These are phyloP conservation scores for Acarospora socialis DNA, from an alignment of 2,329 filamentous ascomycete genomes.

Conservation along the genomic window DNA sequence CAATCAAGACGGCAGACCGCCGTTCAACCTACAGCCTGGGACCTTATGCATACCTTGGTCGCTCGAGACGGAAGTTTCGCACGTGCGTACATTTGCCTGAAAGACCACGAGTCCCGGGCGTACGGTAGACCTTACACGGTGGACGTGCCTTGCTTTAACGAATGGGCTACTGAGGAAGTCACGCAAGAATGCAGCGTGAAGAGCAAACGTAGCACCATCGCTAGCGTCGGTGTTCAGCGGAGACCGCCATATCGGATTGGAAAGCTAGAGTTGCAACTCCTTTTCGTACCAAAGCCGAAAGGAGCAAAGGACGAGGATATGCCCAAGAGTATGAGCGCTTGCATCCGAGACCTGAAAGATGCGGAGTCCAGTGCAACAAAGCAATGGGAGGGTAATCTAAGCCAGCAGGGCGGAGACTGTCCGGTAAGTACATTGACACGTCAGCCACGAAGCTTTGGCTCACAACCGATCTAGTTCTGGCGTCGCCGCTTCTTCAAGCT, in stretches of 20 bases:
- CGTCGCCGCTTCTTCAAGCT: slow-evolving; percentile 95
- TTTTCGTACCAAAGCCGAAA: slow-evolving; percentile 89
- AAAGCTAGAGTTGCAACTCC: slow-evolving; percentile 81
- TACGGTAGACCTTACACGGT: slow-evolving; percentile 79
- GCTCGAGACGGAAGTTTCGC: slow-evolving; percentile 89
- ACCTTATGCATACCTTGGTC: slow-evolving; percentile 72
- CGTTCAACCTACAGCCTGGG: slow-evolving; percentile 58
- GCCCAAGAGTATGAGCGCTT: slow-evolving; percentile 98
- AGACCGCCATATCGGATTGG: slow-evolving; percentile 92
- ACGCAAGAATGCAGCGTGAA: slow-evolving; percentile 72
- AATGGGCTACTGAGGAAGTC: slow-evolving; percentile 86
- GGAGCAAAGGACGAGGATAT: slow-evolving; percentile 82
- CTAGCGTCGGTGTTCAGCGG: slow-evolving; percentile 52
- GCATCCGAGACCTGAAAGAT: slow-evolving; percentile 81
- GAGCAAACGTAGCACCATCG: slow-evolving; percentile 63
- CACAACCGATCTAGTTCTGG: slow-evolving; percentile 59
- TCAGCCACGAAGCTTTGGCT: slow-evolving; percentile 18
- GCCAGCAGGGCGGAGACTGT: slow-evolving; percentile 95
- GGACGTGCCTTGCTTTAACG: slow-evolving; percentile 92
- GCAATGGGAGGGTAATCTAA: slow-evolving; percentile 77
- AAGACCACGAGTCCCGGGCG: slow-evolving; percentile 77
- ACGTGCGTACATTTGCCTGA: slow-evolving; percentile 82
- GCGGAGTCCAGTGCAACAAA: slow-evolving; percentile 67
- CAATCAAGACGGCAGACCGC: slow-evolving; percentile 47
- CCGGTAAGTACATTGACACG: slow-evolving; percentile 51